Base-by-base conservation (phyloP, 2,329 filamentous ascomycete species). In the Calonectria crousiana region DNA sequence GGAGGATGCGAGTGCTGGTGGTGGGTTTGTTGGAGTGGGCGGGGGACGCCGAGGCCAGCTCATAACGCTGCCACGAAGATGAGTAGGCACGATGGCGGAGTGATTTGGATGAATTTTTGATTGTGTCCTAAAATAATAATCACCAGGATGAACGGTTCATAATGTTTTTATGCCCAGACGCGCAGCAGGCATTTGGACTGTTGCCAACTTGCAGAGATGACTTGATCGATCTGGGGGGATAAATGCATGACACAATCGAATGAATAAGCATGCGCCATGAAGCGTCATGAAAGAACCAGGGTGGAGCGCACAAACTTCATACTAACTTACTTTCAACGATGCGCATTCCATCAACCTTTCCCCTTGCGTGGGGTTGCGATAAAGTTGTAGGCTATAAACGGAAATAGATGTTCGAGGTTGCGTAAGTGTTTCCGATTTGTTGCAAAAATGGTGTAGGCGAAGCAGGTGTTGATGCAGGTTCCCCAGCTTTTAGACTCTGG, bases 21-120 rank as follows among this genome's bases (percentile, higher is more conserved):
- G 82, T 9, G 82, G 81, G 0, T 81, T 73, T 56, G 66, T 78
- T 6, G 81, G 82, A 13, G 80, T 81, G 41, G 73, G 56, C 36
- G 36, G 79, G 11, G 72, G 75, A 36, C 74, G 74, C 34, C 67
- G 72, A 18, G 75, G 73, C 13, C 58, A 60, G 16, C 49, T 56
- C 0, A 73, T 77, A 72, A 76, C 56, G 11, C 71, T 81, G 56
- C 53, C 76, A n/a, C 64, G 78, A n/a, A 70, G 78, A 74, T 79
- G 73, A 75, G 44, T 3, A 16, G 20, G 26, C 13, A 4, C 4
- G 10, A 26, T 28, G 32, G 9, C 4, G 9, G 16, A 10, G 8
- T 30, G 34, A 8, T 44, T 32, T 32, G 26, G 36, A 26, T 58
- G 41, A 6, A 60, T 49, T 62, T 20, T 3, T 14, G 14, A 20